phyloP scores from a whole-genome alignment of 768 basidiomycete genomes.

The Punctularia strigosozonata region DNA sequence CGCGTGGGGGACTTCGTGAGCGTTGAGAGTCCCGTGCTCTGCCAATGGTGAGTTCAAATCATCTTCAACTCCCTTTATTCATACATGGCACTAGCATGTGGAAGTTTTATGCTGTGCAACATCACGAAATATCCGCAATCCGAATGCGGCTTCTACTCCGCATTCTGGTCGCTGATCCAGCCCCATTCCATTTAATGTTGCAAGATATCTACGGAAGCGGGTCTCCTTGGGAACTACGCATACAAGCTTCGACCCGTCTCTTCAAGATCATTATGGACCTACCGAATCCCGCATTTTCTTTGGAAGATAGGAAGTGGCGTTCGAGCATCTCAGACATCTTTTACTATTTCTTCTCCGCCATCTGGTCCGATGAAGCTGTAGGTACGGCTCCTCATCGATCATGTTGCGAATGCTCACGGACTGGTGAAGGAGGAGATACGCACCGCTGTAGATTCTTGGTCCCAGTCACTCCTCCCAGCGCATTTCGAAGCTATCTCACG shows the following conservation, averaged over 20 bases:
- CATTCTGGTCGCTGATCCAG: constrained; percentile 47
- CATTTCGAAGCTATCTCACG: constrained; percentile 54
- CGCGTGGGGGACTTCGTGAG: too few species aligned
- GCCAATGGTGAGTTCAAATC: too few species aligned
- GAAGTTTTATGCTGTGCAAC: constrained; percentile 55
- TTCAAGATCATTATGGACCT: constrained; percentile 60
- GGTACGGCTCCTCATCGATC: constrained; percentile 7
- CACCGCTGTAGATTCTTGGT: constrained; percentile 42
- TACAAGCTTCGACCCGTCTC: constrained; percentile 39
- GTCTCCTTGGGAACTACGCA: constrained; percentile 35
- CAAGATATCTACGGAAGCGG: constrained; percentile 24
- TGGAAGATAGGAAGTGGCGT: constrained; percentile 61
- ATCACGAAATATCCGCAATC: constrained; percentile 37
- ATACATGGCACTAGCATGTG: constrained; percentile 53
- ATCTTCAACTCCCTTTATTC: too few species aligned
- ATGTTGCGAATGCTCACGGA: constrained; percentile 2
- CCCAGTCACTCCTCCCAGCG: constrained; percentile 47
- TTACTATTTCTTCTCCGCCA: constrained; percentile 41
- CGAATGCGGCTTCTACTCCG: constrained; percentile 48
- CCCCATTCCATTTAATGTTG: constrained; percentile 46
- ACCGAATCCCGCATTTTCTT: constrained; percentile 45
- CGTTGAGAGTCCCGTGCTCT: too few species aligned
- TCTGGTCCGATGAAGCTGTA: constrained; percentile 58
- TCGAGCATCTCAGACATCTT: constrained; percentile 50
- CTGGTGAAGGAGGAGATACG: constrained; percentile 54